Conservation (phyloP, 352 stramenopile genomes). For the Pythium insidiosum region DNA sequence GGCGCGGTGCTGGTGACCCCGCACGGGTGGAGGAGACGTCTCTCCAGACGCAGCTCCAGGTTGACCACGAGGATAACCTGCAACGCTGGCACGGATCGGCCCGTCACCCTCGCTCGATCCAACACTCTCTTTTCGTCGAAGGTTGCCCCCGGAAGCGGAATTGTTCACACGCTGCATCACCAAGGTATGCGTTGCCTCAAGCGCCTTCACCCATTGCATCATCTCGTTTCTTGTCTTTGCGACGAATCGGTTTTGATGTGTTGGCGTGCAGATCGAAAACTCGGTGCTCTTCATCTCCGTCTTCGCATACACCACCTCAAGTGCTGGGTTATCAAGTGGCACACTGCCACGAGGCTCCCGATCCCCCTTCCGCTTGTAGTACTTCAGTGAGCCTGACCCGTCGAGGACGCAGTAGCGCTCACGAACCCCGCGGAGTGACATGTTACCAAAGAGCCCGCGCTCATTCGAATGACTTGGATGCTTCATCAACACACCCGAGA, state of each 20-base stretch:
- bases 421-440: slow-evolving; percentile 63
- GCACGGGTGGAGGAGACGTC: slow-evolving; percentile 4
- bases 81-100: no score
- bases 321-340: slow-evolving; percentile 45
- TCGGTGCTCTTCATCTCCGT: slow-evolving; percentile 61
- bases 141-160: slow-evolving; percentile 17
- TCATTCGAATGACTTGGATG: slow-evolving; percentile 76
- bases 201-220: slow-evolving; percentile 53
- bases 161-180: slow-evolving; percentile 46
- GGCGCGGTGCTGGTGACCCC: slow-evolving; percentile 25
- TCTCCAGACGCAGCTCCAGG: no score
- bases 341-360: slow-evolving; percentile 60
- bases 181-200: slow-evolving; percentile 42
- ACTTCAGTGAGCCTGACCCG: slow-evolving; percentile 45
- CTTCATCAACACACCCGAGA: slow-evolving; percentile 59
- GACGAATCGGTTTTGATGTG: slow-evolving; percentile 63
- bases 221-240: slow-evolving; percentile 71
- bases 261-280: slow-evolving; percentile 73
- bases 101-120: slow-evolving; percentile 17
- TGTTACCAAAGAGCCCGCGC: slow-evolving; percentile 67
- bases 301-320: slow-evolving; percentile 68
- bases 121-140: slow-evolving; percentile 17
- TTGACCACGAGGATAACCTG: no score
- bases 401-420: slow-evolving; percentile 74
- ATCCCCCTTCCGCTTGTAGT: slow-evolving; percentile 81